Percentiles rank a stretch among this genome's conserved stretches.
phyloP scores from a whole-genome alignment of 768 basidiomycete species.

The Mrakia frigida region DNA sequence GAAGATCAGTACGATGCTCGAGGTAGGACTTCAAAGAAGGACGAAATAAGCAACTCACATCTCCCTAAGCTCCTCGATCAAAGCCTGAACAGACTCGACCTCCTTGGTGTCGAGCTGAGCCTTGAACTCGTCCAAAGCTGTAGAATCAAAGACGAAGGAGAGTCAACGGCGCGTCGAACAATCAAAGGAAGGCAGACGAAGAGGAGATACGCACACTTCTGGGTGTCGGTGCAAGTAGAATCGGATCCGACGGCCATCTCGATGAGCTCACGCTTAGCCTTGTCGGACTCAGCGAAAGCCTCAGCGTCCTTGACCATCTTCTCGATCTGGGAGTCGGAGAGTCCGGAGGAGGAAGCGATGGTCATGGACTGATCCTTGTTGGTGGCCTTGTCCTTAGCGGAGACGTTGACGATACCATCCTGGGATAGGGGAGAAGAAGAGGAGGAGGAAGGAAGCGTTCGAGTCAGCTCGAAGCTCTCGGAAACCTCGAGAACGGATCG shows the following conservation, averaged over 20 bases:
- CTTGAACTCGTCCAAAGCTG: constrained; percentile 89
- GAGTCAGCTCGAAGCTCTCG: background rate
- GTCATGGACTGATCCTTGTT: constrained; percentile 89
- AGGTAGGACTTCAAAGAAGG: background rate
- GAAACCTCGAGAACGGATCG: constrained; percentile 32
- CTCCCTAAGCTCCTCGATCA: constrained; percentile 80
- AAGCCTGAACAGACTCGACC: constrained; percentile 87
- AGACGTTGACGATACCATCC: constrained; percentile 95
- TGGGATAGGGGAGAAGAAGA: constrained; percentile 1
- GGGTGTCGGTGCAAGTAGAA: constrained; percentile 86
- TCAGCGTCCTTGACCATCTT: constrained; percentile 94
- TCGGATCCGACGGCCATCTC: constrained; percentile 97
- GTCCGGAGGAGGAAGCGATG: constrained; percentile 93
- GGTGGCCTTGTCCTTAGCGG: constrained; percentile 66
- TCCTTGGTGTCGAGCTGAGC: constrained; percentile 87
- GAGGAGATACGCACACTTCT: constrained; percentile 56
- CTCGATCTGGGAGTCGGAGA: constrained; percentile 94
- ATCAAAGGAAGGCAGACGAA: too few species aligned
- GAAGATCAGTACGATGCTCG: background rate
- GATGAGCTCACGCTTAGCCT: constrained; percentile 76
- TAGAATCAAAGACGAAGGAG: too few species aligned
- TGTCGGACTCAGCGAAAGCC: constrained; percentile 86
- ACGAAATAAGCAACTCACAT: constrained; percentile 42
- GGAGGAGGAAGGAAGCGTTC: background rate
- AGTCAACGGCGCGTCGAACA: too few species aligned